Evolutionary conservation across 2,329 filamentous ascomycete species (phyloP).

Genomic region (Botrytis medusae): DNA sequence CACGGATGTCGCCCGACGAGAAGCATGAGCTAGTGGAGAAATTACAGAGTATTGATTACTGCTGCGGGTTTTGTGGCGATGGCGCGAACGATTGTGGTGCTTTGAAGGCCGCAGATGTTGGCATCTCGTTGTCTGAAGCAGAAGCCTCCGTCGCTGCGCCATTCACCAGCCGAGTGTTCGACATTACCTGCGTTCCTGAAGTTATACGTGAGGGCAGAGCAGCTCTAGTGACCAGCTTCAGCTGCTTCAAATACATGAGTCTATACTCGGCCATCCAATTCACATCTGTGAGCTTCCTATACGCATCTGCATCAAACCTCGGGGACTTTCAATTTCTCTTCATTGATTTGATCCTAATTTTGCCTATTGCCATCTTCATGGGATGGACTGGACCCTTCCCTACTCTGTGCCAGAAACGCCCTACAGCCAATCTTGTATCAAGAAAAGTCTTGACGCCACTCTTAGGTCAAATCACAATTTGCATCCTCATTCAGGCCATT

Average conservation of each 20-base stretch:
- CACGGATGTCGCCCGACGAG: constrained; percentile 97
- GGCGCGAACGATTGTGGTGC: constrained; percentile 97
- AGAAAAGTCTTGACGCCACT: constrained; percentile 88
- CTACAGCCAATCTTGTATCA: constrained; percentile 88
- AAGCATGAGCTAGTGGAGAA: constrained; percentile 98
- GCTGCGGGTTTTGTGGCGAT: constrained; percentile 93
- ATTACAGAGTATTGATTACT: constrained; percentile 93
- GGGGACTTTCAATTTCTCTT: constrained; percentile 98
- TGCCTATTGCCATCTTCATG: constrained; percentile 98
- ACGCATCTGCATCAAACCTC: constrained; percentile 88
- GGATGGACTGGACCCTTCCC: constrained; percentile 89
- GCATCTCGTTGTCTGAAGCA: constrained; percentile 94
- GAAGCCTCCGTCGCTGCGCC: constrained; percentile 98
- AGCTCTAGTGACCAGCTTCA: constrained; percentile 96
- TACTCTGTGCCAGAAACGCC: constrained; percentile 75
- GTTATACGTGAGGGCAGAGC: constrained; percentile 92
- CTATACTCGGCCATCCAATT: constrained; percentile 99
- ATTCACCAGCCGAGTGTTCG: constrained; percentile 92
- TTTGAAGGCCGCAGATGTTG: constrained; percentile 94
- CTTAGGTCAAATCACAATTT: constrained; percentile 82
- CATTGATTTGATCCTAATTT: constrained; percentile 87
- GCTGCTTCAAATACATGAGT: constrained; percentile 99
- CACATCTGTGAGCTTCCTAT: constrained; percentile 93
- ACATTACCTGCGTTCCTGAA: constrained; percentile 91
- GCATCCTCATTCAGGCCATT: constrained; percentile 72